Evolutionary conservation across 2,329 filamentous ascomycete species (phyloP), one percentile per base, ranked within the genome.

Genomic region (Rhynchosporium secalis): DNA sequence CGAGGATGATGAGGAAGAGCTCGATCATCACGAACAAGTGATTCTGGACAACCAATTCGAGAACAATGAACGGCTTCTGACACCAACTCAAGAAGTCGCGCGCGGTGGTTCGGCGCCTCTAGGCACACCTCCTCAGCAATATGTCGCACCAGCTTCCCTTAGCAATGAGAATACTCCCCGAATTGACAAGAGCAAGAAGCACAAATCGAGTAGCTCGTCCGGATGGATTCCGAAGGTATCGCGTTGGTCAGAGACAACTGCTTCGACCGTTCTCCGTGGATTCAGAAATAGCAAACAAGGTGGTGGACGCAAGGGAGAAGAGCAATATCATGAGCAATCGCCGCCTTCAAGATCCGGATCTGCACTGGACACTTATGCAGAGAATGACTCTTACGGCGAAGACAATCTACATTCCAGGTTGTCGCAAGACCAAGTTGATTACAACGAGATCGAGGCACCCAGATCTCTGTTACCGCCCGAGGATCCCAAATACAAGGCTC

Each of bases 241-340:
- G 5, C 86, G 95, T 48, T 99, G 95, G 95, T 98, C 94, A 0
- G 95, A 96, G 78, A 98, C 94, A 2, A 99, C 95, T 0, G 85
- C 93, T 3, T 96, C 92, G 0, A 96, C 92, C 64, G 86, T 92
- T 48, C 88, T 91, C 49, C 89, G 89, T 69, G 89, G 88, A 46
- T 89, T 93, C 74, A 86, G 89, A 46, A 86, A 84, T 70, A 91
- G 86, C 70, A 81, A 80, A 49, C 80, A 81, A 54, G 79, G 77
- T 28, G 80, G 80, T 72, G 80, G 80, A 77, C 87, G 79, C 77
- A 86, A 80, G 75, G 88, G 79, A 77, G 87, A 76, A 82, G 83
- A 68, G 75, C 84, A 73, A 76, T 83, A 75, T 49, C 62, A 56
- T 20, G 68, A 70, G 41, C 33, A 36, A 5, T 6, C 33, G 33